A percentile compares a stretch with the other conserved stretches of the same genome.
Conservation (phyloP, 2,329 filamentous ascomycete species). For the Bipolaris oryzae region DNA sequence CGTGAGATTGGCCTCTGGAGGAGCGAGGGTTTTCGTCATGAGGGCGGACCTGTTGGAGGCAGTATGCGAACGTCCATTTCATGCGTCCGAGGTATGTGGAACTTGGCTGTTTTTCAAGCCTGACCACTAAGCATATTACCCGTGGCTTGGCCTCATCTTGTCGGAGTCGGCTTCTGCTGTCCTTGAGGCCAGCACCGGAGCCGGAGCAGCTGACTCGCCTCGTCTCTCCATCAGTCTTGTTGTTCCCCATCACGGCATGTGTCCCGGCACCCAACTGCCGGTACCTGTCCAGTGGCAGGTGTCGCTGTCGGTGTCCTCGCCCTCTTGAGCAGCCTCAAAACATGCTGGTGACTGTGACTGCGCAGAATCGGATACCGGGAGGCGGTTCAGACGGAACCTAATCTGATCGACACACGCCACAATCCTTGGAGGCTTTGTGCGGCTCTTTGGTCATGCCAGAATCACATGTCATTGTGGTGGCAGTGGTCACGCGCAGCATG, state of each 20-base stretch:
- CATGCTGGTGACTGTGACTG: neutral
- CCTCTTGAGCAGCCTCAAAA: neutral
- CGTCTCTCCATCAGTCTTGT: neutral
- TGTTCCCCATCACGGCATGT: neutral
- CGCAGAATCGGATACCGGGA: neutral
- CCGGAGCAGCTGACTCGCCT: constrained; percentile 2
- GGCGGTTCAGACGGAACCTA: constrained; percentile 4
- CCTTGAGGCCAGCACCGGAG: constrained; percentile 2
- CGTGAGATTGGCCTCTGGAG: neutral
- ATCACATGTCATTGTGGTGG: neutral
- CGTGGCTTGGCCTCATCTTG: constrained; percentile 8
- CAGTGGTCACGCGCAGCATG: neutral
- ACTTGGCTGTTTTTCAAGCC: constrained; percentile 7
- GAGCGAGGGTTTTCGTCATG: neutral
- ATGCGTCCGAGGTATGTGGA: neutral
- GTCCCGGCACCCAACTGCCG: neutral
- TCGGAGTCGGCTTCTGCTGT: neutral
- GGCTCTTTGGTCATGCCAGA: neutral
- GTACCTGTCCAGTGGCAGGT: neutral
- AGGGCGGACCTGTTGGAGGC: neutral
- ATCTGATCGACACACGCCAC: constrained; percentile 12
- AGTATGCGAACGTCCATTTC: neutral
- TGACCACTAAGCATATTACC: constrained; percentile 4
- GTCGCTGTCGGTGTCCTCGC: neutral
- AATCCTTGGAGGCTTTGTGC: neutral